Evolutionary conservation across 495 filamentous ascomycete genomes (phyloP).

Genomic region (Xylaria intraflava): DNA sequence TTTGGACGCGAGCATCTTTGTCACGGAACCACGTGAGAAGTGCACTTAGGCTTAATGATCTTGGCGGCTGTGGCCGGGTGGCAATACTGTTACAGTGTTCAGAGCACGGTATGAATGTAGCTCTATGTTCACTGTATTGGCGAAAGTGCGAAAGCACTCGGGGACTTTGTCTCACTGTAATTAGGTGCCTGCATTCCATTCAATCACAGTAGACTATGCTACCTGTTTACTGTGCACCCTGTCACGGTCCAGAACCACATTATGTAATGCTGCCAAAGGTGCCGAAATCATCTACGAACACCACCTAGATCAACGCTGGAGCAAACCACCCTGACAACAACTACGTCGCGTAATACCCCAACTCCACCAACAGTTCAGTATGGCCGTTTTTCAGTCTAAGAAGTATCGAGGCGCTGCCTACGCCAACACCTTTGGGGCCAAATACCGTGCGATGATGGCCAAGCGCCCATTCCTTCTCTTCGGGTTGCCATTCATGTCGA

Average conservation of each 20-base stretch:
- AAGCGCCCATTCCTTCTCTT: constrained; percentile 88
- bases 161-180: background rate
- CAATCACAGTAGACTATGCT: no score
- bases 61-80: background rate
- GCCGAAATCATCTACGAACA: no score
- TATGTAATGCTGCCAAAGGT: no score
- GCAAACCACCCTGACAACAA: no score
- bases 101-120: no score
- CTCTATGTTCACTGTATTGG: no score
- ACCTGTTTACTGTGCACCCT: no score
- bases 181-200: background rate
- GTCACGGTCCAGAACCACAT: no score
- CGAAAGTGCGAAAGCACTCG: no score
- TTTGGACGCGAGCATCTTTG: constrained; percentile 1
- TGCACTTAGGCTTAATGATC: background rate
- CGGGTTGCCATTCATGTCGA: constrained; percentile 85
- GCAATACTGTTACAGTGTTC: background rate
- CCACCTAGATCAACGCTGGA: no score
- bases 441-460: constrained; percentile 63
- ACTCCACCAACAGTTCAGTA: constrained; percentile 25
- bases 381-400: constrained; percentile 69
- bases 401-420: constrained; percentile 58
- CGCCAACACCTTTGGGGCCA: constrained; percentile 59
- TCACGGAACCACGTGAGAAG: constrained; percentile 15
- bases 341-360: background rate